These are phyloP conservation scores for Pleurotus eryngii DNA, from an alignment of 768 basidiomycete genomes.

Conservation along the genomic window DNA sequence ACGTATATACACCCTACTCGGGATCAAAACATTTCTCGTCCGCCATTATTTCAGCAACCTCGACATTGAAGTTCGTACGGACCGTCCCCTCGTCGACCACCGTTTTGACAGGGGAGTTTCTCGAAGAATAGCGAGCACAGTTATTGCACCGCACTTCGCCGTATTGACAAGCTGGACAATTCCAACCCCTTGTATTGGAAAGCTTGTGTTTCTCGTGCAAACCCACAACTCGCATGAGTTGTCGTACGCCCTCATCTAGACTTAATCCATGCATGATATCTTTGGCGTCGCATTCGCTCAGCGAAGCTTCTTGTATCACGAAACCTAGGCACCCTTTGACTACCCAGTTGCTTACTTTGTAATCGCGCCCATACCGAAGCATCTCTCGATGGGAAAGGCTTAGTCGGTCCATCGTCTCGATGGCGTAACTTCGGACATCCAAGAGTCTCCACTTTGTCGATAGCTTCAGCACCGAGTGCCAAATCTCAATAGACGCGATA, in stretches of 20 bases:
- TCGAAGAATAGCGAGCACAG: no score
- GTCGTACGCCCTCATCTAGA: neutral
- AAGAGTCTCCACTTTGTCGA: neutral
- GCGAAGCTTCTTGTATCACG: neutral
- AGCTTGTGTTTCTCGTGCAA: neutral
- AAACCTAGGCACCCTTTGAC: neutral
- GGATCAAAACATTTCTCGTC: neutral
- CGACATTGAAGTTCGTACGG: neutral
- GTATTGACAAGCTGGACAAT: no score
- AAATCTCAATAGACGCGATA: neutral
- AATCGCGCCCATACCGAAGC: neutral
- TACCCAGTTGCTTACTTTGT: neutral
- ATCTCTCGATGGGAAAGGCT: neutral
- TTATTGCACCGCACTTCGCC: no score
- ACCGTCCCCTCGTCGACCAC: neutral
- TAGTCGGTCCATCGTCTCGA: neutral
- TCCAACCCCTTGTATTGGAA: no score
- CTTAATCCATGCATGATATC: neutral
- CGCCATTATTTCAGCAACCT: neutral
- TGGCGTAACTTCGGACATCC: conserved; percentile 3
- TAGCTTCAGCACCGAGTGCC: neutral
- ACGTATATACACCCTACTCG: no score
- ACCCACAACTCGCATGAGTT: neutral
- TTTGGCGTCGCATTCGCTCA: neutral
- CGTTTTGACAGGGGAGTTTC: no score